Conservation (phyloP, 805 yeast genomes). For the Pichia thaimueangensis region DNA sequence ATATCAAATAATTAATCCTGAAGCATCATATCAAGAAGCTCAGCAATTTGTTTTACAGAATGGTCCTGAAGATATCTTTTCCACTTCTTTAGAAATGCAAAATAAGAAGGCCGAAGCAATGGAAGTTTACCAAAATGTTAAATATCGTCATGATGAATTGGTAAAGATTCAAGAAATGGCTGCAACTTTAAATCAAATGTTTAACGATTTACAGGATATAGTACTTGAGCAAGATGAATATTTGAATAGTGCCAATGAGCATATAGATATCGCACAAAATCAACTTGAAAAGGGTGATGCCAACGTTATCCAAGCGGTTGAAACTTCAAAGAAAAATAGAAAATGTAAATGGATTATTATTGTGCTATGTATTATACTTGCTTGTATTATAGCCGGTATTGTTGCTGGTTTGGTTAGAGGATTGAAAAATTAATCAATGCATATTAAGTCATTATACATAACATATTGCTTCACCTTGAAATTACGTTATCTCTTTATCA, state of each 20-base stretch:
- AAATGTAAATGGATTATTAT: conserved; percentile 79
- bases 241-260: conserved; percentile 70
- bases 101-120: conserved; percentile 82
- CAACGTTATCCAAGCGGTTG: conserved; percentile 79
- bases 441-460: too few species aligned
- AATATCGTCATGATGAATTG: conserved; percentile 83
- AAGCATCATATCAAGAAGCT: conserved; percentile 74
- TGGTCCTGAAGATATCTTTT: conserved; percentile 77
- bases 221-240: conserved; percentile 88
- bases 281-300: conserved; percentile 90
- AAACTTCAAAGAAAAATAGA: conserved; percentile 76
- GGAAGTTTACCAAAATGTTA: conserved; percentile 84
- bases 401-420: conserved; percentile 44
- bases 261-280: conserved; percentile 69
- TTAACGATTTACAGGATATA: conserved; percentile 88
- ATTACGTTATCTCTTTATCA: neutral
- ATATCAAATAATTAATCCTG: conserved; percentile 74
- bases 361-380: conserved; percentile 40
- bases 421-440: too few species aligned
- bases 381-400: conserved; percentile 41
- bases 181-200: conserved; percentile 85
- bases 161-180: conserved; percentile 85
- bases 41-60: conserved; percentile 74
- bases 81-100: conserved; percentile 57
- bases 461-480: too few species aligned